phyloP scores from a whole-genome alignment of 2,329 filamentous ascomycete species.

The Colletotrichum kahawae region DNA sequence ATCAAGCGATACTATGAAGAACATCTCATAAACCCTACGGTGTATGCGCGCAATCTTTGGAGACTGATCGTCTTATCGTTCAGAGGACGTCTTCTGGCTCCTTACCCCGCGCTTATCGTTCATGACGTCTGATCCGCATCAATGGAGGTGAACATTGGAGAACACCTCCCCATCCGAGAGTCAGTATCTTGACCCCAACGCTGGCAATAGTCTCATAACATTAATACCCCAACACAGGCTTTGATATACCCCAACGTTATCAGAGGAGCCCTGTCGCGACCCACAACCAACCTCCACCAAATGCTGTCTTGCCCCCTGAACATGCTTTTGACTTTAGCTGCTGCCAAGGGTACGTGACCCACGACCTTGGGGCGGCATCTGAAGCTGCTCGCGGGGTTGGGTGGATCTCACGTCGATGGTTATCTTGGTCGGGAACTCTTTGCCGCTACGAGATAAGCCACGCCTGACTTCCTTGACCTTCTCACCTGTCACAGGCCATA shows the following conservation, averaged over 20 bases:
- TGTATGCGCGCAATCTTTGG: background rate
- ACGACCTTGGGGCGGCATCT: slow-evolving; percentile 18
- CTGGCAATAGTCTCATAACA: background rate
- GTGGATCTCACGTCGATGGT: background rate
- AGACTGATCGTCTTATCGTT: background rate
- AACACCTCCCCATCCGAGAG: background rate
- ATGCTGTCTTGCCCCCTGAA: background rate
- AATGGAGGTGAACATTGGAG: background rate
- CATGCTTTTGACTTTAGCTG: background rate
- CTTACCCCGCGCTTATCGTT: background rate
- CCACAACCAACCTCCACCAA: background rate
- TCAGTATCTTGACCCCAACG: background rate
- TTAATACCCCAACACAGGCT: background rate
- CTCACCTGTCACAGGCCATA: background rate
- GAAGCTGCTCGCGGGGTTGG: slow-evolving; percentile 15
- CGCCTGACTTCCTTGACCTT: background rate
- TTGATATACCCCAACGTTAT: slow-evolving; percentile 19
- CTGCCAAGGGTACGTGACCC: background rate
- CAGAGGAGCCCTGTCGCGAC: background rate
- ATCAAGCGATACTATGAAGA: background rate
- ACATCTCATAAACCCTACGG: background rate
- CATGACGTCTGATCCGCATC: background rate
- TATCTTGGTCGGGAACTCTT: slow-evolving; percentile 14
- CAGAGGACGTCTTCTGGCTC: background rate
- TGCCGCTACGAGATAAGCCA: slow-evolving; percentile 16